Base-by-base conservation (phyloP, 805 yeast genomes). In the Yamadazyma philogaea region DNA sequence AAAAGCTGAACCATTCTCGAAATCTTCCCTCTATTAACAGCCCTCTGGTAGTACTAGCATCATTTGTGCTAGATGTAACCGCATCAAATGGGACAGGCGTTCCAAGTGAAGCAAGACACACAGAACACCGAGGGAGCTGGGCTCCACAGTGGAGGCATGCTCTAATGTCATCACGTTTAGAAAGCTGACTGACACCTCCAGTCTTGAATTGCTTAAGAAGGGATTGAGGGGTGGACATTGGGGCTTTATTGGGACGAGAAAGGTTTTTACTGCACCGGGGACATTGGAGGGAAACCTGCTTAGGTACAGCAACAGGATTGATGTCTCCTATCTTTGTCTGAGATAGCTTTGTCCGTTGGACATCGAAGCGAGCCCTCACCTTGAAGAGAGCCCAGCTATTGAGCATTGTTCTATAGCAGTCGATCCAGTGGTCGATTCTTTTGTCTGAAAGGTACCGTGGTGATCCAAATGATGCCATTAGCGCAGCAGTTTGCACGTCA, bases 401-500 rank as follows among this genome's bases (percentile, higher is more conserved):
- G 34, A 89, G 64, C 52, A 89, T 60, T 12, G 60, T 60, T 37
- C 93, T 64, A 57, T 89, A 87, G 37, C 79, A 74, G 36, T 77
- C 78, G 3, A 82, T 72, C 99, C 99, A 91, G 45, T 75, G 77
- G 22, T 82, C 84, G 2, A 84, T 87, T 43, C 95, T 67, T 4
- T 63, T 65, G 58, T 88, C 96, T 7, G 64, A 64, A 60, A 90
- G 87, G 60, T 84, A 90, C 46, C 89, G 70, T 0, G 98, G 97
- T 39, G 82, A 82, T 0, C 89, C 96, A 64, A 77, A 87, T 4
- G 90, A 73, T 0, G 87, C 77, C 3, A 91, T 80, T 40, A 90
- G 63, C 0, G 96, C 82, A 0, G 96, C 96, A 0, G 95, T 89
- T 60, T 91, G 99, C 2, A 89, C 84, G 60, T 91, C 99, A 40